These are phyloP conservation scores for Candida verbasci DNA, from an alignment of 805 yeast genomes.

Conservation along the genomic window DNA sequence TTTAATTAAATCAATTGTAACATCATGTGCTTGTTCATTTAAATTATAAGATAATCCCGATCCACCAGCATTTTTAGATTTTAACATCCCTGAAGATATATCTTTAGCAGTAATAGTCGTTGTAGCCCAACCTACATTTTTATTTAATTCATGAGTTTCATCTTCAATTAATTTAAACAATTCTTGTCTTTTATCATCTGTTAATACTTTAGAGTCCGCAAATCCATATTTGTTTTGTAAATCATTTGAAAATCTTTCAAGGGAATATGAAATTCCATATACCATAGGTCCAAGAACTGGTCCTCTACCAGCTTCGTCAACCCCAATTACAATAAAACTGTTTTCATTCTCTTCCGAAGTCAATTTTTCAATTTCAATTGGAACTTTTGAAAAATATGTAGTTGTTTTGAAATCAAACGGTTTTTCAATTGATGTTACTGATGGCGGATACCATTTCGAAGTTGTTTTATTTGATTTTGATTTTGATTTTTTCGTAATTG, in stretches of 20 bases:
- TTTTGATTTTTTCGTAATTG: no score
- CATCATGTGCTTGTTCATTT: conserved; percentile 95
- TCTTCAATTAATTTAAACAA: conserved; percentile 58
- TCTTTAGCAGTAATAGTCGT: conserved; percentile 82
- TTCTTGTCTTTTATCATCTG: conserved; percentile 62
- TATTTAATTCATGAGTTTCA: conserved; percentile 37
- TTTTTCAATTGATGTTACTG: conserved; percentile 23
- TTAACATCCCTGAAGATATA: conserved; percentile 83
- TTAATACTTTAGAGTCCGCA: conserved; percentile 88
- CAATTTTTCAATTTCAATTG: conserved; percentile 29
- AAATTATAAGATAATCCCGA: conserved; percentile 61
- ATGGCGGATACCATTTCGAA: conserved; percentile 33
- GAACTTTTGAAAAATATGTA: conserved; percentile 50
- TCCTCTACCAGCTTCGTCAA: conserved; percentile 98
- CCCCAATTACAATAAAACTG: conserved; percentile 65
- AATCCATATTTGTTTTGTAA: conserved; percentile 64
- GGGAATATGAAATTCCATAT: conserved; percentile 80
- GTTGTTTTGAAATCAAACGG: conserved; percentile 34
- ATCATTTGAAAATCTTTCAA: conserved; percentile 44
- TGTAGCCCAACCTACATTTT: conserved; percentile 82
- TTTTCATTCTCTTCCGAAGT: conserved; percentile 26
- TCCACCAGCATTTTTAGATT: conserved; percentile 39
- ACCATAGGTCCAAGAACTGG: conserved; percentile 99
- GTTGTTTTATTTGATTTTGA: no score
- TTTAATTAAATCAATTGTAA: conserved; percentile 76